phyloP scores from a whole-genome alignment of 2,329 filamentous ascomycete genomes.

The Fusarium drepaniforme region DNA sequence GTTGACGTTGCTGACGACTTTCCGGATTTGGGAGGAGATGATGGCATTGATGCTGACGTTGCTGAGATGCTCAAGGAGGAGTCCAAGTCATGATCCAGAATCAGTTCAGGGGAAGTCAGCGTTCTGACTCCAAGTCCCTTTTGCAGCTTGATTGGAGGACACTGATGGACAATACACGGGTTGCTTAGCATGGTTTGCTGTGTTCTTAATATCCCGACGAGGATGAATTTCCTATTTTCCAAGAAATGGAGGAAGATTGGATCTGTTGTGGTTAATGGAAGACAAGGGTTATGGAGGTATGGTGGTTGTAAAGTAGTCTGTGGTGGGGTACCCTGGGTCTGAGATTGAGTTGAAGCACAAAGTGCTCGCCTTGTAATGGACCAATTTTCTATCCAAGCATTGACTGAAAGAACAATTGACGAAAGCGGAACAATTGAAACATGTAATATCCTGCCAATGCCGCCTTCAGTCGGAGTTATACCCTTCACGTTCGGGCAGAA shows the following conservation, averaged over 20 bases:
- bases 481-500: conserved; percentile 17
- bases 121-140: background rate
- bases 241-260: background rate
- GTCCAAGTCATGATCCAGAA: conserved; percentile 20
- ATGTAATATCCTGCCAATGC: background rate
- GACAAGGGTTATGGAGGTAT: background rate
- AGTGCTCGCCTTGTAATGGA: background rate
- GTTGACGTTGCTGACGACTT: conserved; percentile 65
- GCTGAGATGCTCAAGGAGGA: conserved; percentile 61
- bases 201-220: background rate
- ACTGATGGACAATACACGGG: background rate
- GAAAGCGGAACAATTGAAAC: background rate
- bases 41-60: conserved; percentile 69
- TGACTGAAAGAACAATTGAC: background rate
- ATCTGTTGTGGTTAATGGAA: conserved; percentile 9
- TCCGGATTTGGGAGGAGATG: conserved; percentile 65
- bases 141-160: background rate
- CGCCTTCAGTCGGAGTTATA: conserved; percentile 7
- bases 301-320: background rate
- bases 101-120: background rate
- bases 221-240: background rate
- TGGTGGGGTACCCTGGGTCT: background rate
- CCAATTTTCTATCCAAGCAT: background rate
- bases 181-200: background rate
- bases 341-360: background rate